Evolutionary conservation across 495 filamentous ascomycete genomes (phyloP).

Genomic region (Thermothielavioides terrestris): DNA sequence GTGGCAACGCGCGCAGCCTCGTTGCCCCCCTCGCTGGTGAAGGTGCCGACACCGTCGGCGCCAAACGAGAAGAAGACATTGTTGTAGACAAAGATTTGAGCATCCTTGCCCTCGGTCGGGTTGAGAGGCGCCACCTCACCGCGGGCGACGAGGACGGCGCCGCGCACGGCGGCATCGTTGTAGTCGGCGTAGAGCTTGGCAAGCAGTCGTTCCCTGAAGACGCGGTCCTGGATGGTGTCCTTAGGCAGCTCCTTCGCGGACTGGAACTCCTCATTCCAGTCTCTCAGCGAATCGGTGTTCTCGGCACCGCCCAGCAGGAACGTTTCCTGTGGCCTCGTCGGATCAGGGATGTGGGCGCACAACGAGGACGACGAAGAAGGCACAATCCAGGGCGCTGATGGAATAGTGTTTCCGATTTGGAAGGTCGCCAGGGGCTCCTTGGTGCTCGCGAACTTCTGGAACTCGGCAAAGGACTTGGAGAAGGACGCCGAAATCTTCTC

Average conservation of each 20-base stretch:
- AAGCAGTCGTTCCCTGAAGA: slow-evolving; percentile 88
- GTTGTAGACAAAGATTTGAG: slow-evolving; percentile 99
- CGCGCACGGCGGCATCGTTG: slow-evolving; percentile 85
- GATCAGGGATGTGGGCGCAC: slow-evolving; percentile 67
- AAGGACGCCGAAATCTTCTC: slow-evolving; percentile 75
- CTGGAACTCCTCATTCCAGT: slow-evolving; percentile 99
- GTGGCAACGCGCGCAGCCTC: slow-evolving; percentile 95
- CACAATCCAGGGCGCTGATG: slow-evolving; percentile 88
- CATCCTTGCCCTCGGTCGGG: slow-evolving; percentile 83
- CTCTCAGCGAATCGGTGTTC: slow-evolving; percentile 83
- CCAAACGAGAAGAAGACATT: slow-evolving; percentile 99
- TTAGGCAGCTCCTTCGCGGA: slow-evolving; percentile 88
- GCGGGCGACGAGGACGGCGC: slow-evolving; percentile 85
- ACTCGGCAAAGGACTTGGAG: slow-evolving; percentile 54
- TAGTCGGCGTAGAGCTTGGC: slow-evolving; percentile 97
- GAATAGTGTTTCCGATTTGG: slow-evolving; percentile 87
- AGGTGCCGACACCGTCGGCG: slow-evolving; percentile 95
- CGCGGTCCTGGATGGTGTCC: slow-evolving; percentile 87
- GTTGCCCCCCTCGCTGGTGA: slow-evolving; percentile 91
- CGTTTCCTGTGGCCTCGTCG: slow-evolving; percentile 84
- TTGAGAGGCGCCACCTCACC: slow-evolving; percentile 96
- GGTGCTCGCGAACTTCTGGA: slow-evolving; percentile 72
- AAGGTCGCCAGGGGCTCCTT: slow-evolving; percentile 88
- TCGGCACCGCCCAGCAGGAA: slow-evolving; percentile 85
- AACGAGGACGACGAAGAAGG: slow-evolving; percentile 52